Conservation (phyloP, 768 basidiomycete genomes). For the Russula vinacea region DNA sequence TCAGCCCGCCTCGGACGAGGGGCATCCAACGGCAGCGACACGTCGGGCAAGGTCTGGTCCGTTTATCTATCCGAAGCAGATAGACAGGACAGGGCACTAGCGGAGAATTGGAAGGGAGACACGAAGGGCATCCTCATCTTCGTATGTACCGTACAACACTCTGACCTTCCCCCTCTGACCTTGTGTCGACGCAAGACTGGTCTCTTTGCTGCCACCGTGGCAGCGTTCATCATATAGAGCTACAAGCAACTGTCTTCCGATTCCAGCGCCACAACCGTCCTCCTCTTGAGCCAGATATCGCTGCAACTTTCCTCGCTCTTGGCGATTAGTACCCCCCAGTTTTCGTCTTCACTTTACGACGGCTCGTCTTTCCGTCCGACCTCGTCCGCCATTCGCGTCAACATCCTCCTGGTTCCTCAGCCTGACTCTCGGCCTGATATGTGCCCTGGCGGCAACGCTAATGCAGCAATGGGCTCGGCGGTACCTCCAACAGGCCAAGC, state of each 20-base stretch:
- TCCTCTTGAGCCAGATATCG: slow-evolving; percentile 21
- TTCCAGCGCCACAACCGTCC: slow-evolving; percentile 1
- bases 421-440: slow-evolving; percentile 14
- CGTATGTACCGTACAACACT: neutral
- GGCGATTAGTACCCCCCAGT: neutral
- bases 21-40: neutral
- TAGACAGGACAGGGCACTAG: slow-evolving; percentile 2
- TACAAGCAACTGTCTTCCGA: slow-evolving; percentile 15
- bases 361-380: slow-evolving; percentile 5
- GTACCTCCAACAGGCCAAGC: slow-evolving; percentile 13
- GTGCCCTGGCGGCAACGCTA: slow-evolving; percentile 14
- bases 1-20: neutral
- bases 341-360: neutral
- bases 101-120: slow-evolving; percentile 19
- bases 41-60: slow-evolving; percentile 7
- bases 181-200: slow-evolving; percentile 13
- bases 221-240: slow-evolving; percentile 24
- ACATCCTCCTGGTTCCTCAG: slow-evolving; percentile 27
- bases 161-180: too few relatives aligned
- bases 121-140: slow-evolving; percentile 16
- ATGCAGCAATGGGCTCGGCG: slow-evolving; percentile 22
- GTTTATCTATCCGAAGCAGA: slow-evolving; percentile 18
- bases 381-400: slow-evolving; percentile 11
- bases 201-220: slow-evolving; percentile 21
- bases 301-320: slow-evolving; percentile 13